Conservation (phyloP, 257 asterid species). For the Rehmannia glutinosa region DNA sequence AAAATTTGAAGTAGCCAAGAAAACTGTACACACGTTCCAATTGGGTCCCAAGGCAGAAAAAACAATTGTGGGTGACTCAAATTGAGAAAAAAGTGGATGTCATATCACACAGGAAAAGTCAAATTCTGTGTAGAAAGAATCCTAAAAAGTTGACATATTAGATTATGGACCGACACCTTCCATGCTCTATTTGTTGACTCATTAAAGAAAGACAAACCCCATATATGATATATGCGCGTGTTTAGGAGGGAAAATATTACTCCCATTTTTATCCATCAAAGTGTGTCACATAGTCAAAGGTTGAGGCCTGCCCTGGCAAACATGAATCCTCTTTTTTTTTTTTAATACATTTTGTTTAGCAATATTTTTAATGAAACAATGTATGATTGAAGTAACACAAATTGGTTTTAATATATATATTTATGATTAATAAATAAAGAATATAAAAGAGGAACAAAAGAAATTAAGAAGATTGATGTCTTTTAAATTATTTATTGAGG, state of each 20-base stretch:
- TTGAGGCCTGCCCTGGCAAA: not conserved
- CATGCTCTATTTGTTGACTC: constrained; percentile 12
- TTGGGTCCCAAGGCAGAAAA: constrained; percentile 28
- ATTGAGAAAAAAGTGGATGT: not conserved
- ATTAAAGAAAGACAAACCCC: constrained; percentile 8
- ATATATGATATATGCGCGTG: not conserved
- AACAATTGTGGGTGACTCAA: constrained; percentile 1
- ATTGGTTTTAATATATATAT: too few species aligned
- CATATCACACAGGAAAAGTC: constrained; percentile 29
- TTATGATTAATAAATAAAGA: too few species aligned
- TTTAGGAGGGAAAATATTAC: constrained; percentile 2
- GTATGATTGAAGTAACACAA: too few species aligned
- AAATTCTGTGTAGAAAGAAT: constrained; percentile 34
- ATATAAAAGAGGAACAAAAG: too few species aligned
- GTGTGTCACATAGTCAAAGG: constrained; percentile 27
- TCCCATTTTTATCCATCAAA: too few species aligned
- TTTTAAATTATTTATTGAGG: too few species aligned
- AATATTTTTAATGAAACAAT: too few species aligned
- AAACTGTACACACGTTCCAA: constrained; percentile 9
- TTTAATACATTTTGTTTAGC: not conserved
- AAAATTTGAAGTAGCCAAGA: not conserved
- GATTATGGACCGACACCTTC: too few species aligned
- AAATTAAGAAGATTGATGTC: too few species aligned
- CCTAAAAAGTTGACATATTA: constrained; percentile 28
- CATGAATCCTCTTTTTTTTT: too few species aligned